Base-by-base conservation (phyloP, 2,329 filamentous ascomycete species). In the Phialophora macrospora region DNA sequence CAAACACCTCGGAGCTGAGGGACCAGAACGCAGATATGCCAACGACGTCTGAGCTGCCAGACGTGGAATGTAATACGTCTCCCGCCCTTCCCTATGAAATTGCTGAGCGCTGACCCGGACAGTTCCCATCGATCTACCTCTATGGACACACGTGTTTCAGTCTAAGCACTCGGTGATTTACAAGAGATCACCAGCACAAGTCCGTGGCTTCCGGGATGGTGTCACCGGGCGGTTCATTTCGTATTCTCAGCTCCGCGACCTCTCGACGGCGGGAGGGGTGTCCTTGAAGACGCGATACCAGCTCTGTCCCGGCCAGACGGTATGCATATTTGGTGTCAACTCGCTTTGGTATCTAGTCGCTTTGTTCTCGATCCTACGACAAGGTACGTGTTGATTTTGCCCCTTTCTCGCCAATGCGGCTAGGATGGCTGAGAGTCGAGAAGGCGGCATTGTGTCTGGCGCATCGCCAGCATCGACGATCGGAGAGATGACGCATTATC, bases 341-440 rank as follows among this genome's bases (percentile, higher is more conserved):
- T 86, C 84, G 14, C 83, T 89, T 62, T 89, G 86, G 86, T 89
- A 88, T 71, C 87, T 87, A 0, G 83, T 89, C 5, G 85, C 84
- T 12, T 84, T 88, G 79, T 81, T 86, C 17, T 52, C 49, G 2
- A 6, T 52, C 26, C 24, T 52, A 24, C 62, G 82, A 83, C 0
- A 82, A 82, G 2, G 77, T 86, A 5, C 80, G 83, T 11, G 80
- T 79, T 4, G 83, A 80, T 8, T 26, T 48, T 12, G 26, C 24
- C 20, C 8, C 46, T 58, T n/a, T 38, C 24, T 11, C 57, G 8
- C 26, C 32, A 32, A 12, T 32, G 22, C 24, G 57, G 57, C 24
- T 32, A 14, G 14, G 57, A 51, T 3, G 28, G 49, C 49, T 52
- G 44, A 60, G 6, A 38, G n/a, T 7, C 20, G 2, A 52, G 12